Evolutionary conservation across 768 basidiomycete species (phyloP), one percentile per base, ranked within the genome.

Genomic region (Xerocomus brunneocitrinus): DNA sequence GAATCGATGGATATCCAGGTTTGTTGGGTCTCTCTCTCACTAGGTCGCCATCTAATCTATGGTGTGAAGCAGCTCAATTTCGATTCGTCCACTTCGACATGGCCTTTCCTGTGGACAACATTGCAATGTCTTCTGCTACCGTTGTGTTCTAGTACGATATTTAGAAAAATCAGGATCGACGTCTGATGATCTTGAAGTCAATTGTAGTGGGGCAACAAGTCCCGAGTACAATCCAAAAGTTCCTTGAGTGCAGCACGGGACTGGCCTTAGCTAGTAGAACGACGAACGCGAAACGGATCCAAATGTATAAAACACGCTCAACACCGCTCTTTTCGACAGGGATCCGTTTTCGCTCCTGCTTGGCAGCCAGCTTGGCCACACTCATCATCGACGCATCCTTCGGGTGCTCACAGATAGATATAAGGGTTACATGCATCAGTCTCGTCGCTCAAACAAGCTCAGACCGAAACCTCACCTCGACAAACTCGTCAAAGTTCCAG

Each of bases 401-500:
- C 55, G 91, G 69, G 51, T 79, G 81, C 3, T 83, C 87, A 63
- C 87, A 90, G 35, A n/a, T n/a, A n/a, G n/a, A n/a, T n/a, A n/a
- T n/a, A n/a, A n/a, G n/a, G 9, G 10, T 43, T 19, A 30, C 14
- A 4, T 16, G 19, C 50, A 16, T 55, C 44, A 28, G 48, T 44
- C 1, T 34, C 25, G 10, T 3, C 12, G 1, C 8, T 1, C 13
- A 7, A 32, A 5, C 24, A 24, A 31, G 8, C 9, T 7, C 32
- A 9, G 13, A 38, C 2, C 8, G 2, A 16, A 9, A 1, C 71
- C 83, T 13, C 58, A 90, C 90, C 81, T 95, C 91, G 46, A 94
- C 75, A 67, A 95, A 95, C 64, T 91, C 89, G 58, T 95, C 89
- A 62, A 91, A 83, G 56, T 85, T 79, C 77, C 28, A 70, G 68